Conservation (phyloP, 2,329 filamentous ascomycete genomes). For the Phoma sp. region DNA sequence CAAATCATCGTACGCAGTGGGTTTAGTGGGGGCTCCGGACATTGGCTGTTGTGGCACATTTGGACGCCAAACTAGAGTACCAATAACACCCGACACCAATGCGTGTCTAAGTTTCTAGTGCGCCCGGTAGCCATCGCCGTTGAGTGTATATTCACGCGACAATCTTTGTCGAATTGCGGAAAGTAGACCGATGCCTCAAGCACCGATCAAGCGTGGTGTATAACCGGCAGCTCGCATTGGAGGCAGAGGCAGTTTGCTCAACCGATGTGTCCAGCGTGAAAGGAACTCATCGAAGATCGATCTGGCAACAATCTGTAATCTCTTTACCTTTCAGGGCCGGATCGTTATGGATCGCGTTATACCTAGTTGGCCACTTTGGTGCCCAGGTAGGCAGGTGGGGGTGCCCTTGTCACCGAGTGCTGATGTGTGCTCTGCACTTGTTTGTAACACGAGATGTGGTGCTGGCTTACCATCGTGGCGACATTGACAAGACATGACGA, state of each 20-base stretch:
- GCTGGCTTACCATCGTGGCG: not conserved
- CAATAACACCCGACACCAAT: not conserved
- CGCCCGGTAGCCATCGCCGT: not conserved
- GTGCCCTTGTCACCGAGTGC: not conserved
- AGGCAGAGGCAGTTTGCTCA: not conserved
- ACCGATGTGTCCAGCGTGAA: not conserved
- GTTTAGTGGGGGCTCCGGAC: slow-evolving; percentile 1
- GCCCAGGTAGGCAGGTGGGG: not conserved
- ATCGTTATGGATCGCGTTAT: slow-evolving; percentile 8
- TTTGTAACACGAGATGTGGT: slow-evolving; percentile 1
- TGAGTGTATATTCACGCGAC: slow-evolving; percentile 2
- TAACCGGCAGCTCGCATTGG: slow-evolving; percentile 6
- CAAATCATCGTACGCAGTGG: slow-evolving; percentile 2
- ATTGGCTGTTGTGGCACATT: slow-evolving; percentile 12
- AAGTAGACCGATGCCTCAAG: slow-evolving; percentile 1
- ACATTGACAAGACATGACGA: not conserved
- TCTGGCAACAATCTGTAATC: slow-evolving; percentile 4
- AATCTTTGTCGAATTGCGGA: slow-evolving; percentile 9
- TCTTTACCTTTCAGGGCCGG: slow-evolving; percentile 5
- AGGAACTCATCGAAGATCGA: slow-evolving; percentile 1
- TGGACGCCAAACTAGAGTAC: slow-evolving; percentile 9
- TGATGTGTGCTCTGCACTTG: slow-evolving; percentile 2
- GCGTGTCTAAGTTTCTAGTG: not conserved
- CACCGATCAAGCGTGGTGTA: not conserved
- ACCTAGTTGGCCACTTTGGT: not conserved